Evolutionary conservation across 768 basidiomycete species (phyloP).

Genomic region (Nidularia pulvinata): DNA sequence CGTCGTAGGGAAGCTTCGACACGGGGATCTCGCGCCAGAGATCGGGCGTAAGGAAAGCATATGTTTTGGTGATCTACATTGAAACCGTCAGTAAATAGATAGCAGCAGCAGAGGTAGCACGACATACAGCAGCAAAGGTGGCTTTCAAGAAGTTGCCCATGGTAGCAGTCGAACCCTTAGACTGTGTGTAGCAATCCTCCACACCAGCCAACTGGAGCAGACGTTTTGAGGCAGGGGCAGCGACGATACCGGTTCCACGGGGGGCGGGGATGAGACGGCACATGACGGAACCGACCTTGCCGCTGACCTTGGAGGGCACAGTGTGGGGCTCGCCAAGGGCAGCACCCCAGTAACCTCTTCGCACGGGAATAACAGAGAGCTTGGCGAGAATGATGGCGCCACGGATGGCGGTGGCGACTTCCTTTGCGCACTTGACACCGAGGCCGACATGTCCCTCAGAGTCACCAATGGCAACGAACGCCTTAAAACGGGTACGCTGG

Average conservation of each 20-base stretch:
- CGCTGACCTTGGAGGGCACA: conserved; percentile 97
- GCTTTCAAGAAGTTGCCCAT: conserved; percentile 99
- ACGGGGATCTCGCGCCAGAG: conserved; percentile 95
- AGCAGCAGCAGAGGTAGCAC: background rate
- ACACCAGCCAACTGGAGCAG: conserved; percentile 97
- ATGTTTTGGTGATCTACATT: conserved; percentile 92
- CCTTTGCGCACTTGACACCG: conserved; percentile 99
- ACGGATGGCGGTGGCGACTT: conserved; percentile 99
- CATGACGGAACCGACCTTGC: conserved; percentile 99
- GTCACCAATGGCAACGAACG: conserved; percentile 99
- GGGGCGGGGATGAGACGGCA: conserved; percentile 98
- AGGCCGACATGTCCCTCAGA: conserved; percentile 98
- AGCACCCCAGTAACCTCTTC: conserved; percentile 99
- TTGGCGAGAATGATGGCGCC: conserved; percentile 99
- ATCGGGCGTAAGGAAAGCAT: conserved; percentile 97
- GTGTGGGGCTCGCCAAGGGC: conserved; percentile 99
- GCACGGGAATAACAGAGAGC: conserved; percentile 96
- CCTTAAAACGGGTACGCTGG: conserved; percentile 99
- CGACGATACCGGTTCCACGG: conserved; percentile 99
- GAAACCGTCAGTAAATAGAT: background rate
- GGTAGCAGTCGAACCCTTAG: conserved; percentile 97
- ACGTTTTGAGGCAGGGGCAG: conserved; percentile 96
- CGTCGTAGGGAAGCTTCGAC: conserved; percentile 91
- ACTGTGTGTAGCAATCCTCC: conserved; percentile 96
- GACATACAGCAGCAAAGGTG: conserved; percentile 85